Conservation (phyloP, 495 filamentous ascomycete species). For the Lepraria neglecta region DNA sequence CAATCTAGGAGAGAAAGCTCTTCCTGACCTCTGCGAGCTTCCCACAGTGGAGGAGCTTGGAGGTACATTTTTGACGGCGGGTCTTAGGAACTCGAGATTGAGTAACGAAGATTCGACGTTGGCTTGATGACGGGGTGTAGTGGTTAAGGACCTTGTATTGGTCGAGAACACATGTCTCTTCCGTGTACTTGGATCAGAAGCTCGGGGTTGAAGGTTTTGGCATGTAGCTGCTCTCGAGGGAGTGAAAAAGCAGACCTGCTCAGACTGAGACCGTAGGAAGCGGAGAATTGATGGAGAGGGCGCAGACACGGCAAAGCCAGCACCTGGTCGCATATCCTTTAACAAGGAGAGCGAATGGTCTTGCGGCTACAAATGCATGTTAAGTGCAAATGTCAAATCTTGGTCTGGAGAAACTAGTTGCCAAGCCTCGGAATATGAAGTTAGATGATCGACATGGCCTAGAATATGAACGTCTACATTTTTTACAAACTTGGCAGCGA, state of each 20-base stretch:
- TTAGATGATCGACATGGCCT: background rate
- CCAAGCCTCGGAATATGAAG: background rate
- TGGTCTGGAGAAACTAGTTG: background rate
- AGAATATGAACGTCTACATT: background rate
- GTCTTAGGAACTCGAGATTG: slow-evolving; percentile 42
- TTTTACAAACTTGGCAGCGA: background rate
- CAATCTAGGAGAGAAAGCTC: slow-evolving; percentile 12
- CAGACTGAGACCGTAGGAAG: slow-evolving; percentile 56
- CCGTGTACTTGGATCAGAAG: background rate
- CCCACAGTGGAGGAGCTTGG: slow-evolving; percentile 11
- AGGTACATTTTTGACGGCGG: slow-evolving; percentile 26
- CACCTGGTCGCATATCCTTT: slow-evolving; percentile 22
- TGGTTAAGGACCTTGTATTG: slow-evolving; percentile 29
- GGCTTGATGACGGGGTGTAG: slow-evolving; percentile 26
- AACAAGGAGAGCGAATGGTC: background rate
- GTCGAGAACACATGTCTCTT: background rate
- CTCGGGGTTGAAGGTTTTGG: background rate
- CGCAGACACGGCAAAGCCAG: slow-evolving; percentile 26
- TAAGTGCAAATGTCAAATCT: background rate
- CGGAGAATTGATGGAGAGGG: slow-evolving; percentile 56
- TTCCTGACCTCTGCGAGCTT: background rate
- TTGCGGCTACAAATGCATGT: background rate
- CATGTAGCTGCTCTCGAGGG: slow-evolving; percentile 28
- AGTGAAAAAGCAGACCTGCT: slow-evolving; percentile 46
- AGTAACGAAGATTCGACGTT: slow-evolving; percentile 39